Evolutionary conservation across 768 basidiomycete genomes (phyloP).

Genomic region (Cystobasidium onofrii): DNA sequence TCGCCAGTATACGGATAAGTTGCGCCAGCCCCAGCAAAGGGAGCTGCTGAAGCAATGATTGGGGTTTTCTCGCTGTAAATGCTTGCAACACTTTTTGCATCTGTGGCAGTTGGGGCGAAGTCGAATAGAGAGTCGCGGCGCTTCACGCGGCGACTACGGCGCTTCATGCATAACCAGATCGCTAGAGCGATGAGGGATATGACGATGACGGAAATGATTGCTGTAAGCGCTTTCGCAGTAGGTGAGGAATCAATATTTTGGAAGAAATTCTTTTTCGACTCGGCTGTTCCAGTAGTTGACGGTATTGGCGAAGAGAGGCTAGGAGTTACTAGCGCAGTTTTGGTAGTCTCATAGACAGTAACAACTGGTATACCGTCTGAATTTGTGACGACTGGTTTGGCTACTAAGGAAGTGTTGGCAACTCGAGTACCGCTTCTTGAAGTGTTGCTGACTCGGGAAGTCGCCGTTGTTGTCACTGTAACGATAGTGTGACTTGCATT

Average conservation of each 20-base stretch:
- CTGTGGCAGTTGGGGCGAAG: background rate
- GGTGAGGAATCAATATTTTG: background rate
- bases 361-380: background rate
- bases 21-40: background rate
- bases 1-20: background rate
- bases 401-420: background rate
- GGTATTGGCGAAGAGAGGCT: background rate
- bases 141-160: background rate
- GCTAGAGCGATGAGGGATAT: background rate
- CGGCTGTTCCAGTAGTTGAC: background rate
- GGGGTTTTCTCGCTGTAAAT: background rate
- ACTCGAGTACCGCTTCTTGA: background rate
- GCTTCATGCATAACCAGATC: background rate
- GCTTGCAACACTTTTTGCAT: background rate
- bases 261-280: background rate
- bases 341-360: background rate
- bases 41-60: background rate
- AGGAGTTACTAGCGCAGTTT: background rate
- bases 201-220: background rate
- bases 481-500: background rate
- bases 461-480: background rate
- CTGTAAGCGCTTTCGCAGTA: slow-evolving; percentile 12
- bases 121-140: background rate
- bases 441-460: no score
- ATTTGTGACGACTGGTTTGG: slow-evolving; percentile 1